Percentiles rank a stretch among this genome's conserved stretches.
Conservation (phyloP, 1,284 basidiomycete species). For the Thelephora terrestris region DNA sequence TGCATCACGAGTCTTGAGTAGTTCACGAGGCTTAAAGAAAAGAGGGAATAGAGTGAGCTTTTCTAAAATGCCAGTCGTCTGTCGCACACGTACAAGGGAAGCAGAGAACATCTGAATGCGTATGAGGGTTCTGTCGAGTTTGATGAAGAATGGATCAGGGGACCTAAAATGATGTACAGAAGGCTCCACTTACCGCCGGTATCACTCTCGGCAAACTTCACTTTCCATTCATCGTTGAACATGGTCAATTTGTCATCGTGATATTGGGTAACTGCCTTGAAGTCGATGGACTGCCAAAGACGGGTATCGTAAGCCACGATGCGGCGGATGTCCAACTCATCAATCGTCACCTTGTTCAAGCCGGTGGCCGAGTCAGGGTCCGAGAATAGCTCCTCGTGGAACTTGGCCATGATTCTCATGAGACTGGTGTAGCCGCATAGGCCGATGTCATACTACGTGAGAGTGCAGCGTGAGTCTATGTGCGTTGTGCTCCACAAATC, state of each 20-base stretch:
- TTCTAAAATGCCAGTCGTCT: background rate
- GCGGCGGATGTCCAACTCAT: slow-evolving; percentile 3
- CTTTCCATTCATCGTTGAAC: slow-evolving; percentile 55
- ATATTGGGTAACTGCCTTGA: slow-evolving; percentile 47
- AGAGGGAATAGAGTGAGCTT: background rate
- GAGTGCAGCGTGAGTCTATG: background rate
- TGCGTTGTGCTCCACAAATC: background rate
- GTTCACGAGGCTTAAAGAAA: slow-evolving; percentile 44
- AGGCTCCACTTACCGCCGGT: background rate
- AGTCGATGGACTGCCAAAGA: slow-evolving; percentile 45
- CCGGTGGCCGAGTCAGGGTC: slow-evolving; percentile 59
- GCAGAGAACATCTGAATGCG: slow-evolving; percentile 53
- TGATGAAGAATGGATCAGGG: slow-evolving; percentile 1
- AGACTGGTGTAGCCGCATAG: slow-evolving; percentile 63
- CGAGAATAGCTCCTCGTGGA: slow-evolving; percentile 72
- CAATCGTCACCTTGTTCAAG: slow-evolving; percentile 47
- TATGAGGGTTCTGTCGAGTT: slow-evolving; percentile 40
- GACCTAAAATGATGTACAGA: background rate
- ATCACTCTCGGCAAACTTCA: slow-evolving; percentile 12
- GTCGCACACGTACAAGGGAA: slow-evolving; percentile 55
- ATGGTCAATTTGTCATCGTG: slow-evolving; percentile 48
- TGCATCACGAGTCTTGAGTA: slow-evolving; percentile 81
- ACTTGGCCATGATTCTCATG: slow-evolving; percentile 58
- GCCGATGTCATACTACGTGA: slow-evolving; percentile 56
- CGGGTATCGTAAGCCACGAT: background rate